Conservation (phyloP, 169 alveolate genomes). For the Eimeria maxima region DNA sequence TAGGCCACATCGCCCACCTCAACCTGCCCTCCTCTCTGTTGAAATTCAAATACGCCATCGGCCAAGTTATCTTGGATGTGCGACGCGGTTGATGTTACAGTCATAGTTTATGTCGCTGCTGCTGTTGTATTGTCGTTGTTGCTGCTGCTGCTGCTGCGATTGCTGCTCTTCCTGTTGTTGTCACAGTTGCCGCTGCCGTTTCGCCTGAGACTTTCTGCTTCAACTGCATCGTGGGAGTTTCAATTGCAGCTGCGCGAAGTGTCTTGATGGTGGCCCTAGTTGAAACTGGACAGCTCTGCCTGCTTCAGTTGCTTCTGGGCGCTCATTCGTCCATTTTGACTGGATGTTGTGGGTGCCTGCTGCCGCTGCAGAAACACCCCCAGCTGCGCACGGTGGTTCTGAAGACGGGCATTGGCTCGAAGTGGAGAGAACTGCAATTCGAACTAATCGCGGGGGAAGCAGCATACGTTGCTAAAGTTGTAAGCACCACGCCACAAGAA, state of each 20-base stretch:
- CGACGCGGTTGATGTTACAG: constrained; percentile 9
- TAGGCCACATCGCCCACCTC: constrained; percentile 96
- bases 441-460: constrained; percentile 95
- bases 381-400: constrained; percentile 92
- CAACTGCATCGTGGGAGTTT: background rate
- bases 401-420: constrained; percentile 91
- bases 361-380: constrained; percentile 89
- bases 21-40: constrained; percentile 91
- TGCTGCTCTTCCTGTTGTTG: background rate
- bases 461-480: constrained; percentile 89
- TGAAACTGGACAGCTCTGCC: background rate
- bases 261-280: background rate
- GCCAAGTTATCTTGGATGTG: constrained; percentile 91
- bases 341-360: background rate
- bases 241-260: background rate
- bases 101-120: background rate
- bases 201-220: background rate
- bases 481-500: background rate
- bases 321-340: background rate
- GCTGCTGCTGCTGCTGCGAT: background rate
- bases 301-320: background rate
- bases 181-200: background rate
- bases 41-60: constrained; percentile 91
- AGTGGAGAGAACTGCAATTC: constrained; percentile 92
- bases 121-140: background rate